Evolutionary conservation across 2,329 filamentous ascomycete genomes (phyloP).

Genomic region (Hirsutella minnesotensis): DNA sequence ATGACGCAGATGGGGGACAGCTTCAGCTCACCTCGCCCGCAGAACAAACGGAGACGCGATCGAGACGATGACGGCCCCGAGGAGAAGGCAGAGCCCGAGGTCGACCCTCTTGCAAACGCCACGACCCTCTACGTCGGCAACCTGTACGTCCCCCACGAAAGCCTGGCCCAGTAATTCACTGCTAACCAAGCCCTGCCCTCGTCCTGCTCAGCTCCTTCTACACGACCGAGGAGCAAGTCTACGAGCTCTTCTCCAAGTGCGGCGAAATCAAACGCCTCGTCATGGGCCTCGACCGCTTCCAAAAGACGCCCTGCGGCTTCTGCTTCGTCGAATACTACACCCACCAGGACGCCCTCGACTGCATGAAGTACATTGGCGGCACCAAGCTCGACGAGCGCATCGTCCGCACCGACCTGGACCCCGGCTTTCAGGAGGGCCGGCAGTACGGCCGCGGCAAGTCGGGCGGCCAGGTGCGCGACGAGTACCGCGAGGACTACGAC

Average conservation of each 20-base stretch:
- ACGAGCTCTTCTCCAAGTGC: constrained; percentile 91
- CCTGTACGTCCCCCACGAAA: constrained; percentile 40
- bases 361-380: constrained; percentile 96
- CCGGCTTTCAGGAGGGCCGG: constrained; percentile 88
- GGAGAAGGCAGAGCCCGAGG: constrained; percentile 32
- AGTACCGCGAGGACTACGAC: constrained; percentile 95
- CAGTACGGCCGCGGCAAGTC: constrained; percentile 95
- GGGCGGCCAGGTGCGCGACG: constrained; percentile 91
- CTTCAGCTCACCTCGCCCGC: constrained; percentile 2
- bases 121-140: constrained; percentile 98
- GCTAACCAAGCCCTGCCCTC: background rate
- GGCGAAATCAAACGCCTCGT: constrained; percentile 96
- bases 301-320: constrained; percentile 97
- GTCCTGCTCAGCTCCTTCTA: constrained; percentile 64
- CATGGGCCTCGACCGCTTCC: constrained; percentile 94
- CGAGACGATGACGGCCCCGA: constrained; percentile 42
- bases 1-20: too few species aligned
- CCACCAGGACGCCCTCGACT: constrained; percentile 92
- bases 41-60: constrained; percentile 65
- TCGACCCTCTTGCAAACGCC: constrained; percentile 70
- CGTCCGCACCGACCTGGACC: constrained; percentile 89
- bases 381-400: constrained; percentile 97
- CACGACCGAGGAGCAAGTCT: constrained; percentile 97
- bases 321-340: constrained; percentile 99
- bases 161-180: background rate